Evolutionary conservation across 805 yeast species (phyloP), one percentile per base, ranked within the genome.

Genomic region (Torulaspora gathmanii): DNA sequence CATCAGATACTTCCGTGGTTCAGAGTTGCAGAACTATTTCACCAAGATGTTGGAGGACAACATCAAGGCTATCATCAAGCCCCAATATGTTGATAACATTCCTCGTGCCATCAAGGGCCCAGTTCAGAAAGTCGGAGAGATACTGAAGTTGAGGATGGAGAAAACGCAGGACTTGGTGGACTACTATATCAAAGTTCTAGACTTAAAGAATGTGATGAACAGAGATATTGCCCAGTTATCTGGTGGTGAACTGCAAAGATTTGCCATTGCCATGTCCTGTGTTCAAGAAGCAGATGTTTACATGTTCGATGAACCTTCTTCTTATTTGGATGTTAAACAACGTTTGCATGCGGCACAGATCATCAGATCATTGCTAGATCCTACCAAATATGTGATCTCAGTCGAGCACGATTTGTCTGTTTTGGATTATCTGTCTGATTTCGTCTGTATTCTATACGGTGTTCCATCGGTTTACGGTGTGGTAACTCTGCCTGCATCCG

Each of bases 341-440:
- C 91, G 99, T 80, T 79, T 93, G 70, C 86, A 93, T 60, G 99
- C 99, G 46, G 99, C 99, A 47, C 82, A 80, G 68, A 84, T 88
- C 63, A 93, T 93, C 58, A 83, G 99, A 71, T 82, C 93, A 15
- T 72, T 93, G 54, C 74, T 93, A 60, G 75, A 70, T 46, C 79
- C 91, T 37, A 79, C 89, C 37, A 75, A 78, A 23, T 93, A 91
- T 63, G 93, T 93, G 54, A 93, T 93, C 62, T 90, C 91, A 67
- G 99, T 93, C 50, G 99, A 93, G 77, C 99, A 93, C 75, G 99
- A 93, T 79, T 77, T 93, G 71, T 90, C 97, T 3, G 99, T 93
- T 22, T 75, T 93, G 70, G 99, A 93, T 74, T 93, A 93, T 68
- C 76, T 93, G 58, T 91, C 98, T 12, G 99, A 93, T 72, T 93